Conservation (phyloP, 805 yeast genomes). For the Monosporozyma yasuniensis region DNA sequence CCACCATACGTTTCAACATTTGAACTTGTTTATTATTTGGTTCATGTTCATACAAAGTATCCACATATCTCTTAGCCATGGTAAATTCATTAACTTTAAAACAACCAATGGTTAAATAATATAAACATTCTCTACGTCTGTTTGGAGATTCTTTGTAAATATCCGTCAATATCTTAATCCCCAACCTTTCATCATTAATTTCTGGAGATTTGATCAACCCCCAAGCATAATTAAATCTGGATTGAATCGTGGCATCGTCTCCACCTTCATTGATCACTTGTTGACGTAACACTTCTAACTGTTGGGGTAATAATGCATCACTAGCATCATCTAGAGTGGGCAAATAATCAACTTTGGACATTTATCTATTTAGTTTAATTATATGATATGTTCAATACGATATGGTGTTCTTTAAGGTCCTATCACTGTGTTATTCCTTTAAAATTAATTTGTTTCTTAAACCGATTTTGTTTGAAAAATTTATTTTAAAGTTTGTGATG, state of each 20-base stretch:
- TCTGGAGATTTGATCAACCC: slow-evolving; percentile 71
- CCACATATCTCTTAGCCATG: slow-evolving; percentile 79
- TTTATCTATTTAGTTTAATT: slow-evolving; percentile 1
- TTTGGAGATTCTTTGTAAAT: slow-evolving; percentile 67
- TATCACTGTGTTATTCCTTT: no score
- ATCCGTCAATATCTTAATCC: slow-evolving; percentile 64
- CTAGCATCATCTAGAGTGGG: slow-evolving; percentile 28
- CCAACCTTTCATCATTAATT: slow-evolving; percentile 61
- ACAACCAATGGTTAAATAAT: slow-evolving; percentile 80
- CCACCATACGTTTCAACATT: slow-evolving; percentile 64
- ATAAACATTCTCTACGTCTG: slow-evolving; percentile 81
- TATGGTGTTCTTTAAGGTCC: no score
- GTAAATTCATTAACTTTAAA: slow-evolving; percentile 81
- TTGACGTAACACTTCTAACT: slow-evolving; percentile 62
- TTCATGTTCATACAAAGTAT: slow-evolving; percentile 65
- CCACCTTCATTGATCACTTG: slow-evolving; percentile 71
- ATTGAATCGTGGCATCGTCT: slow-evolving; percentile 70
- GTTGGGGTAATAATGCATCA: slow-evolving; percentile 55
- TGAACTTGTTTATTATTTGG: slow-evolving; percentile 77
- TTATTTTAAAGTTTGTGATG: not conserved
- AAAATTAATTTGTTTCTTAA: not conserved
- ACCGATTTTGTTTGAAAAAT: not conserved
- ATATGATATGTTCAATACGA: no score
- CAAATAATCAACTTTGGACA: slow-evolving; percentile 22
- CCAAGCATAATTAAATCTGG: slow-evolving; percentile 94